Conservation (phyloP, 345 rosid species). For the Ricinus communis region DNA sequence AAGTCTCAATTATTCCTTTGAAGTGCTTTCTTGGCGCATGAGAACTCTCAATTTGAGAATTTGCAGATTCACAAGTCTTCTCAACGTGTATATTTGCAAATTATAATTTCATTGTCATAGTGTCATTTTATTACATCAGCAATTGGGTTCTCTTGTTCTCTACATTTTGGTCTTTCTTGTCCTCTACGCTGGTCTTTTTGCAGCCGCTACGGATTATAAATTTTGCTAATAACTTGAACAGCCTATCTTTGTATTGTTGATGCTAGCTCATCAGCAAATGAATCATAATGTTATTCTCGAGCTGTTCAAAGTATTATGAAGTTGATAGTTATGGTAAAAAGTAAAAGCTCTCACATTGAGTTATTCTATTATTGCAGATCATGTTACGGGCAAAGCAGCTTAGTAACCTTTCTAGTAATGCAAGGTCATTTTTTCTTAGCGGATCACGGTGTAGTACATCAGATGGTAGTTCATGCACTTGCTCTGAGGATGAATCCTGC, state of each 20-base stretch:
- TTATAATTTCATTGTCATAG: background rate
- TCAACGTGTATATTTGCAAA: background rate
- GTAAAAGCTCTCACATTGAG: background rate
- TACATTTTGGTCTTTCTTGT: background rate
- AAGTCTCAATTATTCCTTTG: background rate
- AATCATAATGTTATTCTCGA: background rate
- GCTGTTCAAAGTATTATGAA: conserved; percentile 1
- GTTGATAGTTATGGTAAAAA: background rate
- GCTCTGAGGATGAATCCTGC: conserved; percentile 75
- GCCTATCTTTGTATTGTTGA: background rate
- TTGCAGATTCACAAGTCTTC: background rate
- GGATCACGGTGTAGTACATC: conserved; percentile 62
- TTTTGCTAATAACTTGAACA: background rate
- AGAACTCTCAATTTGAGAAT: background rate
- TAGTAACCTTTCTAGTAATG: conserved; percentile 65
- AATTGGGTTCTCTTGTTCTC: background rate
- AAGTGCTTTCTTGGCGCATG: background rate
- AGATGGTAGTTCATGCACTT: conserved; percentile 70
- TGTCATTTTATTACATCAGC: background rate
- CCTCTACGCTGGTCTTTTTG: background rate
- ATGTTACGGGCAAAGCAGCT: conserved; percentile 80
- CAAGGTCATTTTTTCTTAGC: conserved; percentile 60
- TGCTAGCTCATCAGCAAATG: background rate
- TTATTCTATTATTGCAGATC: conserved; percentile 33
- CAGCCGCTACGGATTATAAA: background rate